Conservation (phyloP, 345 rosid genomes). For the Populus davidiana region DNA sequence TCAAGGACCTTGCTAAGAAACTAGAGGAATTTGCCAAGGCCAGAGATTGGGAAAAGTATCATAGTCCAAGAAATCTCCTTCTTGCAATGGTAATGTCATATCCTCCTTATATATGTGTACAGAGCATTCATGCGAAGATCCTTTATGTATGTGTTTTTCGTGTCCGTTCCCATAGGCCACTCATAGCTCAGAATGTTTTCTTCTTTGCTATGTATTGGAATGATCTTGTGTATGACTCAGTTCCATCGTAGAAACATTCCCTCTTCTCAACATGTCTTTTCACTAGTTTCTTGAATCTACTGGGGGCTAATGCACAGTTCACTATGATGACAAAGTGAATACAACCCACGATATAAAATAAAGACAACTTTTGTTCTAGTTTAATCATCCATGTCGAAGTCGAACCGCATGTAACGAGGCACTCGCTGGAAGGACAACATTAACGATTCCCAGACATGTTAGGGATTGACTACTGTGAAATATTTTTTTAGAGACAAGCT, state of each 20-base stretch:
- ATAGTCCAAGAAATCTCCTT: slow-evolving; percentile 48
- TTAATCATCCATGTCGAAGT: neutral
- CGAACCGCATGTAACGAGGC: neutral
- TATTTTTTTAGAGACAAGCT: neutral
- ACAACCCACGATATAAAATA: too few relatives aligned
- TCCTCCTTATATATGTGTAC: neutral
- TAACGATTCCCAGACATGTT: neutral
- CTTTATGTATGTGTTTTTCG: neutral
- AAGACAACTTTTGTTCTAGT: neutral
- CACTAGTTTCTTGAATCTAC: too few relatives aligned
- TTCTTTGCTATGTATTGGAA: neutral
- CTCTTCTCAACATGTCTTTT: too few relatives aligned
- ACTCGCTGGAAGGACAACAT: neutral
- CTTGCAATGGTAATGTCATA: slow-evolving; percentile 45
- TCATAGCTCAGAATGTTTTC: neutral
- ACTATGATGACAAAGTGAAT: too few relatives aligned
- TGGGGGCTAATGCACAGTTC: too few relatives aligned
- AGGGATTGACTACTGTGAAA: neutral
- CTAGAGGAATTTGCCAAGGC: slow-evolving; percentile 46
- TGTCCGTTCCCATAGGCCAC: neutral
- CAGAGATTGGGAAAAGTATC: slow-evolving; percentile 48
- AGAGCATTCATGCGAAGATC: neutral
- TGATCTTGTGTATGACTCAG: neutral
- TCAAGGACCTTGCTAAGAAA: slow-evolving; percentile 40
- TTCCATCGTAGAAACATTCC: too few relatives aligned